These are phyloP conservation scores for Alternaria viburni DNA, from an alignment of 2,329 filamentous ascomycete genomes.

Conservation along the genomic window DNA sequence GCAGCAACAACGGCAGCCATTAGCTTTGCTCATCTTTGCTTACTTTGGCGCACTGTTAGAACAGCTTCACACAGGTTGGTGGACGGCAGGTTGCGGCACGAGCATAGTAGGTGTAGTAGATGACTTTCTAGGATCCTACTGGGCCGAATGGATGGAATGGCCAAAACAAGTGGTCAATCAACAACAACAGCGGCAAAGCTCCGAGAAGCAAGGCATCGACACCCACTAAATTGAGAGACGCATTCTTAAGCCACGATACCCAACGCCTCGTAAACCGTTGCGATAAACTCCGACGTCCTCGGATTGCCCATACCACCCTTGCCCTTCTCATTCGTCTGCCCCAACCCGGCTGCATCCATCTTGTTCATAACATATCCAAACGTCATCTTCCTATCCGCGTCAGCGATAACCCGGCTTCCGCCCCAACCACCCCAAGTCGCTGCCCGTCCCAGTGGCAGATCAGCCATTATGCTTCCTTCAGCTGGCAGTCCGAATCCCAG, in stretches of 20 bases:
- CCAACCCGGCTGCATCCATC: constrained; percentile 14
- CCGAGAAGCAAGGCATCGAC: background rate
- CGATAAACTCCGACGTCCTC: constrained; percentile 10
- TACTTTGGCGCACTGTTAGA: constrained; percentile 23
- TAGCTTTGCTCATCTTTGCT: constrained; percentile 26
- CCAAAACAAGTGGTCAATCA: constrained; percentile 6
- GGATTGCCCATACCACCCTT: constrained; percentile 12
- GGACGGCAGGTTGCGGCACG: constrained; percentile 28
- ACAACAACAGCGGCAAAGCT: background rate
- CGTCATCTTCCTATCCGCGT: constrained; percentile 20
- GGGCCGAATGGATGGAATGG: constrained; percentile 20
- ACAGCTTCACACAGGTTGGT: constrained; percentile 20
- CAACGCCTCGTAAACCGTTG: constrained; percentile 18
- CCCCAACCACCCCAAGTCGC: constrained; percentile 29
- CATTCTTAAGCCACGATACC: background rate
- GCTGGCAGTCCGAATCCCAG: constrained; percentile 16
- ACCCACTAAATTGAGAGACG: background rate
- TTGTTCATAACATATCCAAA: constrained; percentile 30
- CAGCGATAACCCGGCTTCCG: constrained; percentile 19
- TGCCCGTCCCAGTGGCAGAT: constrained; percentile 18
- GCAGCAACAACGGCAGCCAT: constrained; percentile 24
- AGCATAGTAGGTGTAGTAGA: constrained; percentile 22
- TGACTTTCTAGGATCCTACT: constrained; percentile 22
- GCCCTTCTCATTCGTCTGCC: background rate
- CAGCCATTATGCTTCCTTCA: background rate